Percentiles rank a stretch among this genome's conserved stretches.
Conservation (phyloP, 2,329 filamentous ascomycete genomes). For the Xylariaceae sp. region DNA sequence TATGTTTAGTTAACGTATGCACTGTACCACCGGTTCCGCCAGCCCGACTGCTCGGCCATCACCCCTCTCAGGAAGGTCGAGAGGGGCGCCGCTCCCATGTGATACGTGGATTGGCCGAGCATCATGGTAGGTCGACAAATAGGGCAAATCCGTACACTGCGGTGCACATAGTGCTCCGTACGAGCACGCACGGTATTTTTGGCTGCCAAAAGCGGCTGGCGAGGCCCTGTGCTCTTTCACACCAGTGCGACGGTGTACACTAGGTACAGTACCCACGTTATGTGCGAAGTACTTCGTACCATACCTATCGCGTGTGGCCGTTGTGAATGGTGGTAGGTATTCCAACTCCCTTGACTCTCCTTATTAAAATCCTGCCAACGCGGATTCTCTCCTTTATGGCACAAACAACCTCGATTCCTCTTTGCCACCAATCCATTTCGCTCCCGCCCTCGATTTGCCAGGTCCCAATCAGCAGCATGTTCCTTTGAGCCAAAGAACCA, state of each 20-base stretch:
- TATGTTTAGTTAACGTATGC: no score
- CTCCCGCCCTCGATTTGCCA: not conserved
- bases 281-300: no score
- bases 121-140: no score
- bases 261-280: not conserved
- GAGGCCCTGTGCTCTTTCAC: not conserved
- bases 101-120: no score
- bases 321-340: not conserved
- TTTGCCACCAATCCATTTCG: not conserved
- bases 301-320: not conserved
- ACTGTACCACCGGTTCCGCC: no score
- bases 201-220: constrained; percentile 5
- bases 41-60: no score
- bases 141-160: no score
- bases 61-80: no score
- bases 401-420: constrained; percentile 1
- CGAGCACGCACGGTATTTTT: not conserved
- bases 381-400: constrained; percentile 8
- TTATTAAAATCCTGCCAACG: not conserved
- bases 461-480: constrained; percentile 3
- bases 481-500: constrained; percentile 6
- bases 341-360: constrained; percentile 1
- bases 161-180: no score
- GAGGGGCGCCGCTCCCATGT: no score
- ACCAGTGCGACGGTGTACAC: not conserved